Evolutionary conservation across 805 yeast species (phyloP).

Genomic region (Teunomyces lycoperdinae): DNA sequence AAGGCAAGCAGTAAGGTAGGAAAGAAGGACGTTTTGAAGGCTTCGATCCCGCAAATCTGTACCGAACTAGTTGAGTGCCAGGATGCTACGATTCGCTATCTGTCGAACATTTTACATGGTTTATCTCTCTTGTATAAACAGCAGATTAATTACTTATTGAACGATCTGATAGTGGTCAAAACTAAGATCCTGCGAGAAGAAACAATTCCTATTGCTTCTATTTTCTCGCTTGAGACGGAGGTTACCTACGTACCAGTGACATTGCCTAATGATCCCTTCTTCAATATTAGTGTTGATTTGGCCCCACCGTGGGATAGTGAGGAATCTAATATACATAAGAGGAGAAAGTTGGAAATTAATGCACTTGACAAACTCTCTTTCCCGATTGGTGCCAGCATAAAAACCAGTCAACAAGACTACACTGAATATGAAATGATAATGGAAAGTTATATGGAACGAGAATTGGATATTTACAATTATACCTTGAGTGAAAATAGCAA

Average conservation of each 20-base stretch:
- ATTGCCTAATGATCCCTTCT: slow-evolving; percentile 25
- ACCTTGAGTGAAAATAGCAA: background rate
- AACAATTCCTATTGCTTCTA: too few relatives aligned
- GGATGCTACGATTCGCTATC: slow-evolving; percentile 25
- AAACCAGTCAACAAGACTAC: background rate
- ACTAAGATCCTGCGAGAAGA: slow-evolving; percentile 1
- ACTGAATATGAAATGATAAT: background rate
- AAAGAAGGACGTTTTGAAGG: slow-evolving; percentile 28
- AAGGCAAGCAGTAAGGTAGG: slow-evolving; percentile 24
- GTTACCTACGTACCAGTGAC: background rate
- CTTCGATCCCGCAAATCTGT: slow-evolving; percentile 46
- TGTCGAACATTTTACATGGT: slow-evolving; percentile 48
- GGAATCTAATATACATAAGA: slow-evolving; percentile 7
- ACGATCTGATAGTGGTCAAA: slow-evolving; percentile 20
- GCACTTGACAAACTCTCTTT: slow-evolving; percentile 12
- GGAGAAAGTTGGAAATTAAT: slow-evolving; percentile 16
- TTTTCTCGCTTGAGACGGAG: background rate
- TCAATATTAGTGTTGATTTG: slow-evolving; percentile 24
- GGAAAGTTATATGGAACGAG: slow-evolving; percentile 13
- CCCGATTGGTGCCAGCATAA: slow-evolving; percentile 6
- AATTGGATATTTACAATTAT: slow-evolving; percentile 2
- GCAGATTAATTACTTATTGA: slow-evolving; percentile 46
- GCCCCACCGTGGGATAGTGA: slow-evolving; percentile 8
- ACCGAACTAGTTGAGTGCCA: slow-evolving; percentile 10
- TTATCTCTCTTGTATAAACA: slow-evolving; percentile 46